phyloP scores from a whole-genome alignment of 768 basidiomycete genomes.

The Leucosporidium scottii region DNA sequence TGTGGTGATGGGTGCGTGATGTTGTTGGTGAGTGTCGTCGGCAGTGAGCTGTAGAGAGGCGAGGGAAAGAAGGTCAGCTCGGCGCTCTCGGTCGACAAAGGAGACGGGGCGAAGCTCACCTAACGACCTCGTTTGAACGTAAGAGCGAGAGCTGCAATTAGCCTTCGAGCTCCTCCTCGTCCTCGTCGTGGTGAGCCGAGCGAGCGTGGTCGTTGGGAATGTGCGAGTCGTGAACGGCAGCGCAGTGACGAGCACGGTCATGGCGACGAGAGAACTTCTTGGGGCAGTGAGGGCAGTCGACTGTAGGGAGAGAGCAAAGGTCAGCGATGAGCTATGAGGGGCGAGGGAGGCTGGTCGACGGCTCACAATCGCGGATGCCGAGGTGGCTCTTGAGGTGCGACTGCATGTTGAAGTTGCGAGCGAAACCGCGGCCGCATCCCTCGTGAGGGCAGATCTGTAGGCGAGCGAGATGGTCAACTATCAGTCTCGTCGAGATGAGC shows the following conservation, averaged over 20 bases:
- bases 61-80: too few relatives aligned
- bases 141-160: too few relatives aligned
- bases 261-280: slow-evolving; percentile 33
- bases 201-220: too few relatives aligned
- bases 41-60: too few relatives aligned
- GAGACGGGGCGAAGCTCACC: too few relatives aligned
- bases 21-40: too few relatives aligned
- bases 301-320: not conserved
- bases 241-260: slow-evolving; percentile 27
- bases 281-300: slow-evolving; percentile 29
- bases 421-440: slow-evolving; percentile 24
- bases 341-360: not conserved
- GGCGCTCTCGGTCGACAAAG: too few relatives aligned
- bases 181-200: not conserved
- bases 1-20: too few relatives aligned
- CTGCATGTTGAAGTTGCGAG: slow-evolving; percentile 31
- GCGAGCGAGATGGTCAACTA: not conserved
- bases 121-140: too few relatives aligned
- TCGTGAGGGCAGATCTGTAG: slow-evolving; percentile 25
- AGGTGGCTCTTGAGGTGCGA: slow-evolving; percentile 32
- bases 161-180: not conserved
- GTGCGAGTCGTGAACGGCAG: slow-evolving; percentile 22
- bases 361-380: slow-evolving; percentile 31
- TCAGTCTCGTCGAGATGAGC: not conserved
- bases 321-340: not conserved